Conservation (phyloP, 2,329 filamentous ascomycete genomes). For the Penicillium freii region DNA sequence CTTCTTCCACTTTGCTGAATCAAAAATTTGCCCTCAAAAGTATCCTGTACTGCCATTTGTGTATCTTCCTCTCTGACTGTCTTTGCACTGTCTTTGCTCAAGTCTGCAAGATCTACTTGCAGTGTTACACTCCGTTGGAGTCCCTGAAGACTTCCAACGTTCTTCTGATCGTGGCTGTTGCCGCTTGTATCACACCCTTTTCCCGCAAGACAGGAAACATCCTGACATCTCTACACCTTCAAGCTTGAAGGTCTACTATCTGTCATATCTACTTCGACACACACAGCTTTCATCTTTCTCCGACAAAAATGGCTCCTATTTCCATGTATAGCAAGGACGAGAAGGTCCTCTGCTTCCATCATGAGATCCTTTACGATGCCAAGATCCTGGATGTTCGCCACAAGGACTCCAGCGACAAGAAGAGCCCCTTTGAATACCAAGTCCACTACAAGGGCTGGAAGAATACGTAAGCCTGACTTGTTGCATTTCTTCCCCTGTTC, state of each 20-base stretch:
- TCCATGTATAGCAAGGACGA: slow-evolving; percentile 70
- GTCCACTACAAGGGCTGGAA: slow-evolving; percentile 99
- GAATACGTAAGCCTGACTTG: slow-evolving; percentile 67
- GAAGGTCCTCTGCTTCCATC: slow-evolving; percentile 93
- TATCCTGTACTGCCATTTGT: background rate
- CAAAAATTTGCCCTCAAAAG: background rate
- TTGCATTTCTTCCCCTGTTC: slow-evolving; percentile 8
- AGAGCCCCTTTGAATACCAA: slow-evolving; percentile 78
- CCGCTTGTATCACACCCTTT: slow-evolving; percentile 2
- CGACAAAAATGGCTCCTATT: slow-evolving; percentile 61
- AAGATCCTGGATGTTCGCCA: slow-evolving; percentile 80
- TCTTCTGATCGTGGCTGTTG: background rate
- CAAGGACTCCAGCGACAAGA: slow-evolving; percentile 63
- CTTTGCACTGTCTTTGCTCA: background rate
- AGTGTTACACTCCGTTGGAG: background rate
- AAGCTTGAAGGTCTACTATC: background rate
- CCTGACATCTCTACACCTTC: background rate
- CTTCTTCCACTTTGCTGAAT: background rate
- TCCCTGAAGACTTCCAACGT: background rate
- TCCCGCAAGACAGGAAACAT: background rate
- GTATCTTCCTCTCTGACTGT: background rate
- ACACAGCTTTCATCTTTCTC: background rate
- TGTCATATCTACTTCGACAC: background rate
- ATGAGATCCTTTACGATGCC: slow-evolving; percentile 95
- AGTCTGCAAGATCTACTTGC: background rate